phyloP scores from a whole-genome alignment of 108 stramenopile species.

The Skeletonema menzelii region DNA sequence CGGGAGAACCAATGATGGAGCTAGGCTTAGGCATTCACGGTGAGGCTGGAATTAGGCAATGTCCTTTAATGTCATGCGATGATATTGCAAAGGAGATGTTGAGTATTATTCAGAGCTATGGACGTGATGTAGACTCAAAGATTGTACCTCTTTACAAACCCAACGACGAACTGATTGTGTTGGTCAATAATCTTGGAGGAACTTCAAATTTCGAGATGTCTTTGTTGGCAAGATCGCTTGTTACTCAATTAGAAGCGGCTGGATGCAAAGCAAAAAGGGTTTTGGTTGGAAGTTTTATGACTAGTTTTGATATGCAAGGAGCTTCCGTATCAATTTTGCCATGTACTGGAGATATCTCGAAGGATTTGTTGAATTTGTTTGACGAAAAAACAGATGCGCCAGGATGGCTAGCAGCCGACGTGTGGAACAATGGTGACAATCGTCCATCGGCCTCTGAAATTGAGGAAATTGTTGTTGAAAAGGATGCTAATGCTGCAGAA shows the following conservation, averaged over 20 bases:
- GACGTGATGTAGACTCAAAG: conserved; percentile 40
- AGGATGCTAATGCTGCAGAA: conserved; percentile 9
- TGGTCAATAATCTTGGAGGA: conserved; percentile 96
- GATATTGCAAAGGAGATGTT: conserved; percentile 81
- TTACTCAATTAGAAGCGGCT: conserved; percentile 53
- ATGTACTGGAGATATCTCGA: conserved; percentile 38
- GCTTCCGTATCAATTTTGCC: conserved; percentile 87
- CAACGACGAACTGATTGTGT: conserved; percentile 72
- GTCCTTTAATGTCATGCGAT: conserved; percentile 67
- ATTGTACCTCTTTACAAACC: conserved; percentile 63
- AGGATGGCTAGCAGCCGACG: conserved; percentile 77
- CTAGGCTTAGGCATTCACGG: conserved; percentile 98
- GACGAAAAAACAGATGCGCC: conserved; percentile 87
- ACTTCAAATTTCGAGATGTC: conserved; percentile 94
- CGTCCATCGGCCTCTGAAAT: conserved; percentile 61
- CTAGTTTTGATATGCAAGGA: conserved; percentile 96
- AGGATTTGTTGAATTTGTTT: conserved; percentile 56
- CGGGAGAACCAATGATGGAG: conserved; percentile 70
- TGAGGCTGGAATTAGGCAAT: conserved; percentile 90
- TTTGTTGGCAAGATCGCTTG: conserved; percentile 73
- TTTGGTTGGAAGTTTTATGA: conserved; percentile 92
- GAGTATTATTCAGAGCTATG: conserved; percentile 68
- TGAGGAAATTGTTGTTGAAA: conserved; percentile 46
- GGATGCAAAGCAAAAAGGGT: conserved; percentile 70
- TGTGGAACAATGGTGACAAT: conserved; percentile 34